Evolutionary conservation across 2,329 filamentous ascomycete species (phyloP), one percentile per base, ranked within the genome.

Genomic region (Sporothrix dimorphospora): DNA sequence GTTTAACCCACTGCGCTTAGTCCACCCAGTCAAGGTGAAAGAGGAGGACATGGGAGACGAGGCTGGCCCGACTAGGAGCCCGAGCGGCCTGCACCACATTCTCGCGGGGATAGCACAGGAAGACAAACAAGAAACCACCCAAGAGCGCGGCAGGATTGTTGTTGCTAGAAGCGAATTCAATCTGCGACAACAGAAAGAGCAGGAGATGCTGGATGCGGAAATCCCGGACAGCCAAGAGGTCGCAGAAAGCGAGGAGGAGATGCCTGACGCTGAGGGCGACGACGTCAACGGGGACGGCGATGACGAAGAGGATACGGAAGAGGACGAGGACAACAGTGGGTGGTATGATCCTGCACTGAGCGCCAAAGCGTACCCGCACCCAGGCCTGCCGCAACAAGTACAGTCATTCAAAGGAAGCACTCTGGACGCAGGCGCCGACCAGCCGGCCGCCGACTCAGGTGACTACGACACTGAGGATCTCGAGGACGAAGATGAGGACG

Each of bases 401-500:
- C 30, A 42, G 30, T 59, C 30, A 0, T 71, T 71, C 45, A 40
- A 49, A 4, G 45, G 19, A 6, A 65, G 45, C 53, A 7, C 40
- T 1, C 57, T 71, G 12, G 49, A 66, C 30, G 3, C 30, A 11
- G 34, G 49, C 21, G 42, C 11, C 9, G 42, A n/a, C 19, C 21
- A 40, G 53, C 14, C 9, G 6, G 45, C 19, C 5, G n/a, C 55
- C 38, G 55, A 57, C 49, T 57, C 66, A 27, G 61, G 71, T 21
- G 72, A 72, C 12, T 68, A 57, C 57, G 66, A 69, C 47, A 40
- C 19, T 19, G 65, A 67, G 47, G 19, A 70, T 57, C 34, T 55
- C 1, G 45, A 69, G 7, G 63, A 69, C 55, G 78, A 77, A 6
- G 45, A 30, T 63, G 78, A 77, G 74, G 76, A 77, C 59, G 76